phyloP scores from a whole-genome alignment of 768 basidiomycete species.

The Tricholoma furcatifolium region DNA sequence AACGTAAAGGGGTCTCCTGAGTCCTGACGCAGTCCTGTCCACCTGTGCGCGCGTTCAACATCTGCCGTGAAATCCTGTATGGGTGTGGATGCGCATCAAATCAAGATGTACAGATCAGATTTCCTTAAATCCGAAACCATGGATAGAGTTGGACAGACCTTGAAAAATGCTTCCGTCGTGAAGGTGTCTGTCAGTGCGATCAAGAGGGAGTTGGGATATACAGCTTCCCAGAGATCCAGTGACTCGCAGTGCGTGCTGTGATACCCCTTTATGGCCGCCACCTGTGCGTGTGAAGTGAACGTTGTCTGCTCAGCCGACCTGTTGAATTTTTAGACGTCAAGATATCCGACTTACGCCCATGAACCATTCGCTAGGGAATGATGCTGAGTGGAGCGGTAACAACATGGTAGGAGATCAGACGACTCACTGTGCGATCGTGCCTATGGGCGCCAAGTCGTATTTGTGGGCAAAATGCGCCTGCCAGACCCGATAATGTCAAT shows the following conservation, averaged over 20 bases:
- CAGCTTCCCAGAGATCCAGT: conserved; percentile 84
- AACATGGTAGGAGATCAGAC: not conserved
- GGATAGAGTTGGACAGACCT: conserved; percentile 37
- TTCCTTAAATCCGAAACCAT: not conserved
- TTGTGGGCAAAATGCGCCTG: conserved; percentile 86
- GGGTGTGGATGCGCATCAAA: too few relatives aligned
- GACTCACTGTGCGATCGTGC: conserved; percentile 85
- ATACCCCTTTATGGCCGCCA: conserved; percentile 85
- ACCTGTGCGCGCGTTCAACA: conserved; percentile 61
- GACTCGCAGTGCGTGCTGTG: conserved; percentile 70
- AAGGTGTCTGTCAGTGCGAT: conserved; percentile 96
- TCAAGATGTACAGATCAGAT: too few relatives aligned
- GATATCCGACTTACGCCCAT: conserved; percentile 64
- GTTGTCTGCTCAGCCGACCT: not conserved
- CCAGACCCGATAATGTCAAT: not conserved
- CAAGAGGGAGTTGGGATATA: conserved; percentile 56
- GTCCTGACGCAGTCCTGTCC: conserved; percentile 89
- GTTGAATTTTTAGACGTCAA: conserved; percentile 3
- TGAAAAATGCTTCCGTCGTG: conserved; percentile 83
- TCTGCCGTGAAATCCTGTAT: conserved; percentile 56
- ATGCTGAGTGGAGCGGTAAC: not conserved
- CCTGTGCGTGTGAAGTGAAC: conserved; percentile 37
- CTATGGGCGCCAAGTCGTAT: conserved; percentile 63
- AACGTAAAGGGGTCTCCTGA: conserved; percentile 89
- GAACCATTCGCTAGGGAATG: conserved; percentile 72